These are phyloP conservation scores for Spathaspora gorwiae DNA, from an alignment of 805 yeast genomes.

Conservation along the genomic window DNA sequence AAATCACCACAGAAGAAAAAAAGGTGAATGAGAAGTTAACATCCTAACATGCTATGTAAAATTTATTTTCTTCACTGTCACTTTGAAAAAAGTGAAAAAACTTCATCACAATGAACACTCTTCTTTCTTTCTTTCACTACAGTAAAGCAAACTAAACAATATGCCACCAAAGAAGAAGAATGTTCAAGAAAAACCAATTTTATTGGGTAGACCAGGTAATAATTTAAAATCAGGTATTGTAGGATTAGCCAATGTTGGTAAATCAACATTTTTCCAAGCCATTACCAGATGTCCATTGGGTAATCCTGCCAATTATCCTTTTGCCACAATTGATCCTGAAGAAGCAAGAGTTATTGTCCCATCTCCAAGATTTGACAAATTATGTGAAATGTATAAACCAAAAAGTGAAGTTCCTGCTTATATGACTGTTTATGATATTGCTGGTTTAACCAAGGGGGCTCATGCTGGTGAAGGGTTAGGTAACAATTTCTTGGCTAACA, in stretches of 20 bases:
- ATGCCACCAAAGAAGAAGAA: conserved; percentile 78
- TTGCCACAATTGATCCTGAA: conserved; percentile 97
- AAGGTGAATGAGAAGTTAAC: no score
- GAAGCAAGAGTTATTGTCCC: conserved; percentile 96
- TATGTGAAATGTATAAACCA: conserved; percentile 72
- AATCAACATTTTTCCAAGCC: conserved; percentile 96
- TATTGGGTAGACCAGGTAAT: conserved; percentile 72
- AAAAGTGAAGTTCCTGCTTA: conserved; percentile 86
- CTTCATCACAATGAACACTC: not conserved
- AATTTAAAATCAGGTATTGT: conserved; percentile 69
- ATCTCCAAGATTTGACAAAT: conserved; percentile 77
- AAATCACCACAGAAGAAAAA: no score
- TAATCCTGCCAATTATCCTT: conserved; percentile 96
- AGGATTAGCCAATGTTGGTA: conserved; percentile 94
- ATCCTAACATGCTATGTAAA: no score
- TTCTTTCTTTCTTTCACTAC: not conserved
- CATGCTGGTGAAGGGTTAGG: conserved; percentile 97
- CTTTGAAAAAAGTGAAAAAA: no score
- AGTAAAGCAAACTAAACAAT: not conserved
- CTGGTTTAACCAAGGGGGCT: conserved; percentile 97
- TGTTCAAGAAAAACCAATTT: conserved; percentile 62
- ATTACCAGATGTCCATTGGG: conserved; percentile 91
- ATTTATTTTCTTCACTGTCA: no score
- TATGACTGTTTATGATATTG: conserved; percentile 92
- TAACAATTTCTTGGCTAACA: conserved; percentile 93